Conservation (phyloP, 306 rosid genomes). For the Lathyrus oleraceus region DNA sequence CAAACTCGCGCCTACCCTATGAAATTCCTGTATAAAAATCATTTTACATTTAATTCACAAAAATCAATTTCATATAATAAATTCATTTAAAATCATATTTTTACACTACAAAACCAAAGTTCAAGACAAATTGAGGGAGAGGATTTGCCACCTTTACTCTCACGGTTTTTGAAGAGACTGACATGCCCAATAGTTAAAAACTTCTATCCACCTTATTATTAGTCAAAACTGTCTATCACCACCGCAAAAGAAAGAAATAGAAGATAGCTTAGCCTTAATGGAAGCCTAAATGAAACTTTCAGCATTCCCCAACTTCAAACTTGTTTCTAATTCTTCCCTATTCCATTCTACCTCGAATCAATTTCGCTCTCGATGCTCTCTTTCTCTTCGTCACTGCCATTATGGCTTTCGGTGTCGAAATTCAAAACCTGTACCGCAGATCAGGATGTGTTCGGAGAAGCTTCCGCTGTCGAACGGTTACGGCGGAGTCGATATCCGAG, state of each 20-base stretch:
- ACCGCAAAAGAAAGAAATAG: not conserved
- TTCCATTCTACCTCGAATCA: conserved; percentile 43
- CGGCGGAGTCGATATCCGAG: conserved; percentile 37
- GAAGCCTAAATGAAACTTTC: conserved; percentile 60
- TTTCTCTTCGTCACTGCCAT: conserved; percentile 25
- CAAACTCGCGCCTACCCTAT: no score
- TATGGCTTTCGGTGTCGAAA: conserved; percentile 30
- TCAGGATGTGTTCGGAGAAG: conserved; percentile 41
- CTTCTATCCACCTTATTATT: no score
- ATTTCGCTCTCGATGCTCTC: conserved; percentile 33
- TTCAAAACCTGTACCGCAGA: conserved; percentile 39
- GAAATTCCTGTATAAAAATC: no score
- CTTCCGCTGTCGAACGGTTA: conserved; percentile 34
- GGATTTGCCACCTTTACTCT: no score
- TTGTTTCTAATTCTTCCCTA: conserved; percentile 39
- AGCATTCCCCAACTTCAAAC: conserved; percentile 36
- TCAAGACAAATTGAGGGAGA: no score
- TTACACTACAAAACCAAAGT: no score
- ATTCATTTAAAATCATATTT: no score
- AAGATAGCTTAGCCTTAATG: conserved; percentile 17
- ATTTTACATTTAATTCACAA: no score
- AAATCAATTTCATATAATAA: no score
- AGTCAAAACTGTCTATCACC: no score
- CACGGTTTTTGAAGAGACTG: no score
- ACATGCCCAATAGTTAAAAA: no score